Conservation (phyloP, 2,329 filamentous ascomycete species). For the Harringtonia aguacate region DNA sequence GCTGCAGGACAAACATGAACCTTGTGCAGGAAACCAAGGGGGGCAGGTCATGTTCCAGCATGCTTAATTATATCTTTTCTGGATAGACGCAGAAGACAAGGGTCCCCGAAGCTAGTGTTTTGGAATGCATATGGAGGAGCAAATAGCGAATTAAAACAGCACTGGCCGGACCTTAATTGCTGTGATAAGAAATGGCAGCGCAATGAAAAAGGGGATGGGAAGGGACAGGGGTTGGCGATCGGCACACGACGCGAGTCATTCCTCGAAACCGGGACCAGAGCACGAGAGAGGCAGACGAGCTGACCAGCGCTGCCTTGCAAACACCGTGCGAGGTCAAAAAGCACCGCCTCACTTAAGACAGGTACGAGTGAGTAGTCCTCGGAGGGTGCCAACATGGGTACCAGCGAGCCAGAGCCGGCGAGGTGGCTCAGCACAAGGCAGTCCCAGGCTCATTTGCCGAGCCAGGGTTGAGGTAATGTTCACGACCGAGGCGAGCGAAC, state of each 20-base stretch:
- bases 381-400: too few relatives aligned
- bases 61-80: constrained; percentile 10
- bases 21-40: neutral
- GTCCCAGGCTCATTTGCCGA: too few relatives aligned
- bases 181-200: constrained; percentile 2
- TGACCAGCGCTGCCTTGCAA: neutral
- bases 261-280: neutral
- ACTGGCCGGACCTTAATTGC: constrained; percentile 5
- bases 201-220: neutral
- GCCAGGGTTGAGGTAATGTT: too few relatives aligned
- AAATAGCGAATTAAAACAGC: neutral
- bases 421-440: too few relatives aligned
- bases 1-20: neutral
- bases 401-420: too few relatives aligned
- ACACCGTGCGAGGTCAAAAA: neutral
- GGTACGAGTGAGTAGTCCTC: too few relatives aligned
- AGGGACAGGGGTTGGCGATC: constrained; percentile 9
- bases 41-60: neutral
- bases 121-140: constrained; percentile 2
- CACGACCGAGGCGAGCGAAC: too few relatives aligned
- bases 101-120: constrained; percentile 8
- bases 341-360: too few relatives aligned
- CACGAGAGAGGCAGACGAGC: neutral
- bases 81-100: constrained; percentile 7
- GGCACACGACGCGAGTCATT: neutral